Conservation (phyloP, 345 rosid genomes). For the Murraya paniculata region DNA sequence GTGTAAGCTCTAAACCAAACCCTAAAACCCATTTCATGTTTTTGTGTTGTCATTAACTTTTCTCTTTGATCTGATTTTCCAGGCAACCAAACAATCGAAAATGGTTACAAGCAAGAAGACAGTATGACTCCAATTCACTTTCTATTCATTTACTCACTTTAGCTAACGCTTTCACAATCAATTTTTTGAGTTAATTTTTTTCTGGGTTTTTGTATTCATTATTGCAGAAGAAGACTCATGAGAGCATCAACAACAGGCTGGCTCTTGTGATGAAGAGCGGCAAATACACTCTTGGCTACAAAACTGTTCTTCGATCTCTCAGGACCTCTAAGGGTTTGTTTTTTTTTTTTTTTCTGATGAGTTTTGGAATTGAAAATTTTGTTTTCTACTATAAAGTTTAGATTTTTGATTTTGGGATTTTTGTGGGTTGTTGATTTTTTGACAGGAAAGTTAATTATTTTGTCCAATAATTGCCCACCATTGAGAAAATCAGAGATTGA, state of each 20-base stretch:
- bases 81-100: background rate
- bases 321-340: slow-evolving; percentile 40
- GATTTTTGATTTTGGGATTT: background rate
- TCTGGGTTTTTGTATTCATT: background rate
- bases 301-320: slow-evolving; percentile 51
- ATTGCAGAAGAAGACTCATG: slow-evolving; percentile 60
- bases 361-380: background rate
- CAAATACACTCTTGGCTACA: slow-evolving; percentile 47
- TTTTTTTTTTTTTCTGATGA: background rate
- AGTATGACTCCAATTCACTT: background rate
- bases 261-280: slow-evolving; percentile 68
- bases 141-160: background rate
- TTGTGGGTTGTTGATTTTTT: background rate
- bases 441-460: slow-evolving; percentile 45
- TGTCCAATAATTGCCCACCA: slow-evolving; percentile 70
- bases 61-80: background rate
- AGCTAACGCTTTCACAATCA: background rate
- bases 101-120: slow-evolving; percentile 19
- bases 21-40: background rate
- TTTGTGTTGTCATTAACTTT: background rate
- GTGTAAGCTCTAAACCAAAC: background rate
- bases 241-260: slow-evolving; percentile 55
- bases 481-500: slow-evolving; percentile 80
- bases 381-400: background rate
- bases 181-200: background rate